Evolutionary conservation across 1,284 basidiomycete species (phyloP), one percentile per base, ranked within the genome.

Genomic region (Ustilago loliicola): DNA sequence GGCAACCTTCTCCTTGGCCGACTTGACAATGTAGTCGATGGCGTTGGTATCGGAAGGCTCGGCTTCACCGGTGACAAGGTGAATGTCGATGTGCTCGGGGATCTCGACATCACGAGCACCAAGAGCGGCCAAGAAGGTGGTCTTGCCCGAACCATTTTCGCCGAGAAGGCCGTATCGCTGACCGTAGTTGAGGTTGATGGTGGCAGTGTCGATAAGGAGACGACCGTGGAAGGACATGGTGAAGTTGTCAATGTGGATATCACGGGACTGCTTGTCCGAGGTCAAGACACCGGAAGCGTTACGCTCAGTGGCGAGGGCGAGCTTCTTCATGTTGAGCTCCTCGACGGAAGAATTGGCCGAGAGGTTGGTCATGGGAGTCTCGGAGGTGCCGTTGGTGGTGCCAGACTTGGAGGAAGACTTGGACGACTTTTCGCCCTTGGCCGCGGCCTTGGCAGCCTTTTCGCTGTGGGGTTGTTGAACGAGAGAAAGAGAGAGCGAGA

Each of bases 111-210:
- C 96, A 40, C 85, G 83, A 65, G 78, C 75, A 21, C 80, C 83
- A 30, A 86, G 79, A 17, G 85, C 84, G 47, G 83, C 83, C 29
- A 87, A 78, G 73, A 87, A 85, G 83, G 90, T 85, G 75, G 95
- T 94, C 91, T 99, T 99, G 87, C 96, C 96, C 19, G 94, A 96
- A 51, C 96, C 96, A 87, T 99, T 98, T 88, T 98, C 95, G 66
- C 96, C 96, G 65, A 98, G 89, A 30, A 98, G 90, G 88, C 96
- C 96, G 86, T 99, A 91, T 81, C 95, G 89, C 87, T 98, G 94
- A 8, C 96, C 96, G 85, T 98, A 98, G 88, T 98, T 98, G 82
- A 98, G 92, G n/a, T 94, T 87, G 80, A 95, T 91, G 87, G 92
- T 91, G 60, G 94, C 95, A 77, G 91, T 91, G 87, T 98, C 96